Conservation (phyloP, 2,329 filamentous ascomycete genomes). For the Neonectria faginata region DNA sequence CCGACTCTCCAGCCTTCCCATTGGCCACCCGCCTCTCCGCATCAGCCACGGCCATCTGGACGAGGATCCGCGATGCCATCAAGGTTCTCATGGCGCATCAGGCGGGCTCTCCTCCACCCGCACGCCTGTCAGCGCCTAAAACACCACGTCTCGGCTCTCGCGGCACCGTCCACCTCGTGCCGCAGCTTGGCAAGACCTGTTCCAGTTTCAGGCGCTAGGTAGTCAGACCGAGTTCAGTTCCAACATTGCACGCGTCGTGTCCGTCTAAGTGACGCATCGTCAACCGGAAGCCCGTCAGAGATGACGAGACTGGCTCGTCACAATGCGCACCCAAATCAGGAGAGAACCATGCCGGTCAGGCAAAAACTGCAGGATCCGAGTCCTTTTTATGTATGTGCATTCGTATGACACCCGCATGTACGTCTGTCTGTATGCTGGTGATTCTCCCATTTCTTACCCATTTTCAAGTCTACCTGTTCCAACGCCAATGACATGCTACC, state of each 20-base stretch:
- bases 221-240: slow-evolving; percentile 13
- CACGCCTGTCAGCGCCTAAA: slow-evolving; percentile 21
- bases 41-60: slow-evolving; percentile 38
- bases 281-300: neutral
- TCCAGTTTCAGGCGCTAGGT: neutral
- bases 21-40: slow-evolving; percentile 30
- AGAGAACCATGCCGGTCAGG: neutral
- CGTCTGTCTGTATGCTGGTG: slow-evolving; percentile 6
- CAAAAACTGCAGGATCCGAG: neutral
- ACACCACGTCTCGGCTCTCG: slow-evolving; percentile 35
- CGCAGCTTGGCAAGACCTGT: slow-evolving; percentile 10
- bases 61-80: slow-evolving; percentile 37
- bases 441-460: slow-evolving; percentile 6
- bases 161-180: slow-evolving; percentile 34
- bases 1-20: slow-evolving; percentile 8
- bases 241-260: neutral
- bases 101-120: slow-evolving; percentile 13
- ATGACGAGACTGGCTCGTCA: slow-evolving; percentile 4
- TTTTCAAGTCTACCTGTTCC: slow-evolving; percentile 6
- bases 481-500: slow-evolving; percentile 7
- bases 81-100: slow-evolving; percentile 41
- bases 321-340: slow-evolving; percentile 3
- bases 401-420: neutral
- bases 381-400: neutral
- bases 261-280: slow-evolving; percentile 20